phyloP scores from a whole-genome alignment of 805 yeast species.

The Cyberlindnera suaveolens region DNA sequence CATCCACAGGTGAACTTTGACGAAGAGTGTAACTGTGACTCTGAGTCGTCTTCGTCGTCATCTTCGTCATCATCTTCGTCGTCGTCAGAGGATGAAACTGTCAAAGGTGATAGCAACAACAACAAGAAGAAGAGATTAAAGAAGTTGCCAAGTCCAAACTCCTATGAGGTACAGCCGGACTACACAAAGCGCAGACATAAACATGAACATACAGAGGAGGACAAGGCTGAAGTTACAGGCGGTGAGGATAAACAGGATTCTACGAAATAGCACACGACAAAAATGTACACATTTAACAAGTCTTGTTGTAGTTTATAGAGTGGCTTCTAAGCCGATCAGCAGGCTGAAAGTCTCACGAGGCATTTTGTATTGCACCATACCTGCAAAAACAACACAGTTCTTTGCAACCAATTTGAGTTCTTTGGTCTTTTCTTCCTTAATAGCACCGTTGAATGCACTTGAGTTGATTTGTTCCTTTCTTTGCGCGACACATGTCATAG shows the following conservation, averaged over 20 bases:
- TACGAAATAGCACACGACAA: too few relatives aligned
- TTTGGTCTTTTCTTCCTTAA: constrained; percentile 47
- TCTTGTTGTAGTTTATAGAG: constrained; percentile 15
- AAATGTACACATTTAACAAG: neutral
- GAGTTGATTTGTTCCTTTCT: constrained; percentile 36
- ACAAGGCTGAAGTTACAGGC: too few relatives aligned
- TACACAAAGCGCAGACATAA: constrained; percentile 28
- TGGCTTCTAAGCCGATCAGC: constrained; percentile 56
- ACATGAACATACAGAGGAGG: constrained; percentile 3
- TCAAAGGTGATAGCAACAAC: constrained; percentile 24
- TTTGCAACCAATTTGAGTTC: constrained; percentile 61
- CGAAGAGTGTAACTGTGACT: constrained; percentile 35
- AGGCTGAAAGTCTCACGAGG: constrained; percentile 75
- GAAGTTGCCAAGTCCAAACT: constrained; percentile 53
- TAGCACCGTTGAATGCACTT: constrained; percentile 37
- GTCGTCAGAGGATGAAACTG: constrained; percentile 29
- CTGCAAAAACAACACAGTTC: constrained; percentile 91
- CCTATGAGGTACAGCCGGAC: constrained; percentile 83
- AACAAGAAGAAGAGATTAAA: constrained; percentile 25
- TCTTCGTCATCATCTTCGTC: constrained; percentile 22
- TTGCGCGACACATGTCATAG: constrained; percentile 71
- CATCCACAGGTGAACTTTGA: constrained; percentile 67
- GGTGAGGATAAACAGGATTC: too few relatives aligned
- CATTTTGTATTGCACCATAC: constrained; percentile 90
- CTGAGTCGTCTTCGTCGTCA: constrained; percentile 17